phyloP scores from a whole-genome alignment of 2,329 filamentous ascomycete species.

The Arthroderma sp. region DNA sequence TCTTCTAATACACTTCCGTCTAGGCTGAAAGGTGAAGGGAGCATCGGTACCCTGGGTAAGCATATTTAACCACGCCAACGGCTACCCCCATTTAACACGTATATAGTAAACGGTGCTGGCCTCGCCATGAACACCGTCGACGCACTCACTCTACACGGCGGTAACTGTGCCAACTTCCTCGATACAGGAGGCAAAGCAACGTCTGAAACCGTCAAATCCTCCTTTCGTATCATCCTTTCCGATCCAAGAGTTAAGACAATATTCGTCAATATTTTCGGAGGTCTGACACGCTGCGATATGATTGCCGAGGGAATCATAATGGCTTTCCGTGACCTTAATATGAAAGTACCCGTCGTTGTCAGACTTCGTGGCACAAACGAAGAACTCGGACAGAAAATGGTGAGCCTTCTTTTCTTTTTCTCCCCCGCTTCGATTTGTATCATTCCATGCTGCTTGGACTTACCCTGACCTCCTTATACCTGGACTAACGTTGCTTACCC shows the following conservation, averaged over 20 bases:
- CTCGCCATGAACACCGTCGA: constrained; percentile 88
- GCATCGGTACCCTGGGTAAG: constrained; percentile 57
- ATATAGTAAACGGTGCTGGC: constrained; percentile 66
- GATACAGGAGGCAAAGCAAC: constrained; percentile 87
- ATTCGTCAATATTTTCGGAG: constrained; percentile 60
- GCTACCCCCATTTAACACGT: neutral
- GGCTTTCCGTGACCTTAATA: constrained; percentile 55
- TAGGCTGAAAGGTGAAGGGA: constrained; percentile 38
- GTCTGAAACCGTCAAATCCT: constrained; percentile 61
- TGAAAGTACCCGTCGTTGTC: constrained; percentile 62
- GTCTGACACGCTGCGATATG: constrained; percentile 64
- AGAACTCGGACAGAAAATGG: constrained; percentile 52
- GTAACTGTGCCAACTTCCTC: constrained; percentile 66
- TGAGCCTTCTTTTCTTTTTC: constrained; percentile 18
- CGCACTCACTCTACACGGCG: constrained; percentile 54
- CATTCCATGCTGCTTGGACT: neutral
- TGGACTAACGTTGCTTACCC: neutral
- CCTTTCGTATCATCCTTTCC: constrained; percentile 58
- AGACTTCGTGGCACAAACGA: constrained; percentile 64
- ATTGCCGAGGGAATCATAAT: constrained; percentile 62
- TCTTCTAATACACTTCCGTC: constrained; percentile 6
- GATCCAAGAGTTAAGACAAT: constrained; percentile 61
- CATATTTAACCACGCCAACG: neutral
- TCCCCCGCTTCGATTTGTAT: neutral
- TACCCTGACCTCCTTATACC: neutral